phyloP scores from a whole-genome alignment of 2,329 filamentous ascomycete species.

The Botrytis fragariae region DNA sequence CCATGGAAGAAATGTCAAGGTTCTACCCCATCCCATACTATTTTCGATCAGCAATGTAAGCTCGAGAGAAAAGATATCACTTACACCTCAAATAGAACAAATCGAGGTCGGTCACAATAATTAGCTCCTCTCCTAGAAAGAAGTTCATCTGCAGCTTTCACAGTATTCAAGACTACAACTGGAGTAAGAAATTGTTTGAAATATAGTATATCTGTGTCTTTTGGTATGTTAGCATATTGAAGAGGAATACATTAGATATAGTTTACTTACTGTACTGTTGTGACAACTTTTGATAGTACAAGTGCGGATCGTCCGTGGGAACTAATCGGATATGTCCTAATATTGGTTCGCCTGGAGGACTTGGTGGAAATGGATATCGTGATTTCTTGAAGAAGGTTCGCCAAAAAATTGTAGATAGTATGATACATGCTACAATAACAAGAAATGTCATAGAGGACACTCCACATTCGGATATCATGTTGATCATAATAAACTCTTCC shows the following conservation, averaged over 20 bases:
- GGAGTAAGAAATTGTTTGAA: slow-evolving; percentile 34
- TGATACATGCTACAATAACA: background rate
- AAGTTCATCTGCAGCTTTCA: slow-evolving; percentile 44
- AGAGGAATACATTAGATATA: background rate
- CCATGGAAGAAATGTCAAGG: slow-evolving; percentile 47
- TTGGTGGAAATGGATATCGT: slow-evolving; percentile 30
- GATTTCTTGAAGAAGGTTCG: background rate
- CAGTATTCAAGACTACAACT: slow-evolving; percentile 47
- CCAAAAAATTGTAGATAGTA: background rate
- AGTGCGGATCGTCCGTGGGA: slow-evolving; percentile 27
- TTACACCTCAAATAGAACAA: slow-evolving; percentile 38
- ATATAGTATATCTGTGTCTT: slow-evolving; percentile 29
- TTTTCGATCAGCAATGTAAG: background rate
- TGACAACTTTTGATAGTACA: slow-evolving; percentile 30
- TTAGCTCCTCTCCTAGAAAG: slow-evolving; percentile 47
- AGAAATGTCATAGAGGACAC: background rate
- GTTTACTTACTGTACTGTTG: slow-evolving; percentile 29
- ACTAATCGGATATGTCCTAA: slow-evolving; percentile 32
- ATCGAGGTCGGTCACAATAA: slow-evolving; percentile 47
- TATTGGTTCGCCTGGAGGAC: slow-evolving; percentile 31
- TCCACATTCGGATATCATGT: background rate
- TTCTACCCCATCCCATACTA: slow-evolving; percentile 44
- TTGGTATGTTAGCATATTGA: background rate
- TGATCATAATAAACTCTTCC: background rate
- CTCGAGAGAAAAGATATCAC: background rate